Conservation (phyloP, 148 eudicot genomes). For the Arctostaphylos glauca region DNA sequence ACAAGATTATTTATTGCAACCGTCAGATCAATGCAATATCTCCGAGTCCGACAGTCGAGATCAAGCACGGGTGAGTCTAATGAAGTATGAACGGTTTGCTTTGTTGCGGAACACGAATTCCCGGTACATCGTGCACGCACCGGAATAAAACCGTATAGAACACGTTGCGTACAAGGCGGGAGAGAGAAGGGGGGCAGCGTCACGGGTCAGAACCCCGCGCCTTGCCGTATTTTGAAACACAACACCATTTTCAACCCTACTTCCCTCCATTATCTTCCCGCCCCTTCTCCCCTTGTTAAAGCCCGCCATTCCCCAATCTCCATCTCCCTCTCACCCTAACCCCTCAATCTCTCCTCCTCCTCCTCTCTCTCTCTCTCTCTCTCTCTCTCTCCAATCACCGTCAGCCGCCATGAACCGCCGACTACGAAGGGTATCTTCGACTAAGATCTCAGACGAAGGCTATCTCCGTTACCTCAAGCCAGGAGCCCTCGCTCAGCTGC, state of each 20-base stretch:
- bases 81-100: too few relatives aligned
- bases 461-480: slow-evolving; percentile 31
- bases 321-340: neutral
- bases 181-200: neutral
- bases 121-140: too few relatives aligned
- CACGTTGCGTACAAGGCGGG: neutral
- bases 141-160: too few relatives aligned
- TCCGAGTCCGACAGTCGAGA: too few relatives aligned
- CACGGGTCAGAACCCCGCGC: slow-evolving; percentile 10
- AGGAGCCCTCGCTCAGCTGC: slow-evolving; percentile 34
- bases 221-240: slow-evolving; percentile 16
- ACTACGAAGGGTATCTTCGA: slow-evolving; percentile 6
- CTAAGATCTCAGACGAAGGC: neutral
- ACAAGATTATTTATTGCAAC: too few relatives aligned
- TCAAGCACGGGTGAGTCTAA: too few relatives aligned
- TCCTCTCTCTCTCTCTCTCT: slow-evolving; percentile 3
- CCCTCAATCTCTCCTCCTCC: neutral
- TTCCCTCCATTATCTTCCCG: slow-evolving; percentile 27
- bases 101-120: too few relatives aligned
- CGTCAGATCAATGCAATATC: too few relatives aligned
- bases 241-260: slow-evolving; percentile 10
- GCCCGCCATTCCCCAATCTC: neutral
- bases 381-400: slow-evolving; percentile 2
- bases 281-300: slow-evolving; percentile 19
- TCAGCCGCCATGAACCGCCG: slow-evolving; percentile 26